Evolutionary conservation across 2,329 filamentous ascomycete species (phyloP), one percentile per base, ranked within the genome.

Genomic region (Ophiostoma sp.): DNA sequence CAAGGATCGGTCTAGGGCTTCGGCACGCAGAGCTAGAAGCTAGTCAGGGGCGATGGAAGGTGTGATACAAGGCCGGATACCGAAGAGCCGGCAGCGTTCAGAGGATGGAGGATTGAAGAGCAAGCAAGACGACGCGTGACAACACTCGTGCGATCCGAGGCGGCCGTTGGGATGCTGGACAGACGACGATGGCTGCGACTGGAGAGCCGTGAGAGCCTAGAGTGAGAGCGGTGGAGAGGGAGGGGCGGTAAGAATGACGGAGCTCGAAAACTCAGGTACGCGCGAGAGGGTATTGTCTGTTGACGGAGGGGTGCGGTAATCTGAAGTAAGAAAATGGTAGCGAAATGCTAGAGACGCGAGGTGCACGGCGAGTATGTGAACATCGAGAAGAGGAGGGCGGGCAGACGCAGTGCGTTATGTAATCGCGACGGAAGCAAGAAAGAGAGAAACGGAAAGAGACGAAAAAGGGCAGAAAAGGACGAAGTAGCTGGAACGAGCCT

Each of bases 161-260:
- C 27, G 27, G 27, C 27, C 27, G 27, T 27, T 27, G 27, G 27
- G 27, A 27, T 27, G 27, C 27, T 27, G 27, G 27, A 27, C 27
- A 27, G 27, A 27, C 27, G 27, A 27, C 27, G 27, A 27, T 27
- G 27, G 27, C 27, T 27, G 27, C 1, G 27, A 27, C 27, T 27
- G 27, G 40, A n/a, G 60, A 41, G 60, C n/a, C 60, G 40, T 41
- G 36, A 5, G 38, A 41, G 36, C 14, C 5, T 18, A 5, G 55
- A 40, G 5, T 9, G 44, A 41, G 41, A n/a, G 62, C 11, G 11
- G 45, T 27, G 27, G 38, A 63, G 60, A 18, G 36, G 55, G 65
- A 64, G 68, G 62, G 60, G 66, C 62, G 62, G 40, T 40, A 64
- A 64, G 45, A 45, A 49, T 64, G 62, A 67, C 41, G 42, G 47